Evolutionary conservation across 78 protist genomes (phyloP), one percentile per base, ranked within the genome.

Genomic region (Diacronema lutheri): DNA sequence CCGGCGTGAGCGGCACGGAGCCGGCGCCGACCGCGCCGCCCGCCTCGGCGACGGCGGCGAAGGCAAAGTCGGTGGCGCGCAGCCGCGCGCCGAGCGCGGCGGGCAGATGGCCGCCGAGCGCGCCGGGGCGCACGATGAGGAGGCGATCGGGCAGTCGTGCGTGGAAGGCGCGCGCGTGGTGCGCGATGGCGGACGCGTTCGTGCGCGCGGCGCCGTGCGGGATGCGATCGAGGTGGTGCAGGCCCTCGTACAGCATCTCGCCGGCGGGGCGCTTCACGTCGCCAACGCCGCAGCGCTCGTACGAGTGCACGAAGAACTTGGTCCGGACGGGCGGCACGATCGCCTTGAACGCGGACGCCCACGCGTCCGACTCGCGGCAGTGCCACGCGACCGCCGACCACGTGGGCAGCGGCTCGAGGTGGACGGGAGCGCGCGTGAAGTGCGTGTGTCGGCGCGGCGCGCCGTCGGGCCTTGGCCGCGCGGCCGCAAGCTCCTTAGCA

Each of bases 211-310:
- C 0, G 56, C 25, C 33, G 79, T n/a, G 21, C 20, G 79, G 79
- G 16, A 71, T 26, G 46, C 79, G 79, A 58, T 71, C 79, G 79
- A 29, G 79, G 33, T 71, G 79, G 57, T 71, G 13, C 25, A 71
- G 79, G 37, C 58, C 79, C 79, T 71, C 79, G 35, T 56, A 58
- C 58, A 71, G 57, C 79, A 71, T 71, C 79, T 40, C 79, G 21
- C 0, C 10, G 58, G 41, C 41, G 12, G 79, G 79, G 13, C 79
- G 79, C 79, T 71, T 71, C 58, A 41, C 37, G 29, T 71, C 35
- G 35, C 58, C 79, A 37, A 31, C 31, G 58, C 79, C 79, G 79
- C 79, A 71, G 9, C 31, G 29, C 33, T 71, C 79, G 58, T 71
- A 71, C 37, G 40, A 23, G 57, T 71, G 58, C 21, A 71, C 41